These are phyloP conservation scores for Pueraria montana DNA, from an alignment of 306 rosid genomes.

Conservation along the genomic window DNA sequence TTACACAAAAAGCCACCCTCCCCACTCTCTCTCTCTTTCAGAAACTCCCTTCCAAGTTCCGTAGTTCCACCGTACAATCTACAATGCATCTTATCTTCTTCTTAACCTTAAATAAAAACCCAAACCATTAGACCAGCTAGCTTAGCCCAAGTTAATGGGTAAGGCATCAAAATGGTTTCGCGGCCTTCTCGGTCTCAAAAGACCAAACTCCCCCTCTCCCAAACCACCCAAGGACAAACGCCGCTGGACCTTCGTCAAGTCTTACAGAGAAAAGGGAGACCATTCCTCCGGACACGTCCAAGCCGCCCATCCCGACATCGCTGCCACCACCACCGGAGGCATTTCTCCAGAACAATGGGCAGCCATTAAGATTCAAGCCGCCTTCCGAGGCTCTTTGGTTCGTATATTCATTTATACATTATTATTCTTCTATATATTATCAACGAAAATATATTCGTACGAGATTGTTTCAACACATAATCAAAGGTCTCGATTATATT, in stretches of 20 bases:
- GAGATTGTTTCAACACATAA: too few species aligned
- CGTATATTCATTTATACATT: conserved; percentile 11
- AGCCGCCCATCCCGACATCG: too few species aligned
- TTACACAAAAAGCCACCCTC: not conserved
- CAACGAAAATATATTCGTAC: not conserved
- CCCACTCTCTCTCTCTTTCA: not conserved
- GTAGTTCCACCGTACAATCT: not conserved
- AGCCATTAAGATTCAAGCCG: conserved; percentile 47
- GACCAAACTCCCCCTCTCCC: conserved; percentile 37
- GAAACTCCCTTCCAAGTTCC: not conserved
- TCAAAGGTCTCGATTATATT: too few species aligned
- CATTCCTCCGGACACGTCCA: too few species aligned
- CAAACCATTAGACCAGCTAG: not conserved
- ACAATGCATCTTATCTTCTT: conserved; percentile 41
- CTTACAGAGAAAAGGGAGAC: conserved; percentile 63
- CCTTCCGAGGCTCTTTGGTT: conserved; percentile 92
- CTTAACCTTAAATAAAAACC: too few species aligned
- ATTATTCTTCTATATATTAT: not conserved
- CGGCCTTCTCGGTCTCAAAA: conserved; percentile 63
- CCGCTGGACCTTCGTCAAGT: conserved; percentile 79
- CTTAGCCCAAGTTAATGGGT: conserved; percentile 62
- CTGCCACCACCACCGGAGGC: not conserved
- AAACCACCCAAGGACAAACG: conserved; percentile 66
- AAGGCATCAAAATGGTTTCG: conserved; percentile 87
- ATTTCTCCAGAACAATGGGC: not conserved